Evolutionary conservation across 495 filamentous ascomycete species (phyloP).

Genomic region (Neurospora discreta): DNA sequence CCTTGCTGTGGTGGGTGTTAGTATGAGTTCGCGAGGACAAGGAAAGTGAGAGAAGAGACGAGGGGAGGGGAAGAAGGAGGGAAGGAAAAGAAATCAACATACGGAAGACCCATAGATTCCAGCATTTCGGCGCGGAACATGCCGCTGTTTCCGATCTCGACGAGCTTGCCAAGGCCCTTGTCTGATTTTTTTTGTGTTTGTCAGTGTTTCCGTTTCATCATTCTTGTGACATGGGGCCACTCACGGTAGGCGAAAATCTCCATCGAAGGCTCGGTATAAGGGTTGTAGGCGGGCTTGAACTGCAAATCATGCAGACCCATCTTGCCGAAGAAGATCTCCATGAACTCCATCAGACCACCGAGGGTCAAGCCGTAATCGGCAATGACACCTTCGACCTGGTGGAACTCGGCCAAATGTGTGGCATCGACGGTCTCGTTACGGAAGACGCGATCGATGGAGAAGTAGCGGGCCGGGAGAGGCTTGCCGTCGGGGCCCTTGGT

Average conservation of each 20-base stretch:
- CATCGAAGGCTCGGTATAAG: constrained; percentile 96
- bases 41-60: no score
- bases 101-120: constrained; percentile 66
- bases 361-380: constrained; percentile 87
- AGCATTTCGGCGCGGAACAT: constrained; percentile 99
- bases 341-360: constrained; percentile 90
- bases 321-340: constrained; percentile 90
- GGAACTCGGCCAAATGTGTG: constrained; percentile 95
- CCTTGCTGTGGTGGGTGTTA: constrained; percentile 28
- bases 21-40: neutral
- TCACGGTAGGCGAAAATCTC: constrained; percentile 79
- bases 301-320: constrained; percentile 83
- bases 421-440: constrained; percentile 79
- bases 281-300: constrained; percentile 98
- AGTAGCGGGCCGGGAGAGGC: constrained; percentile 70
- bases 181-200: neutral
- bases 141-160: constrained; percentile 95
- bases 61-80: neutral
- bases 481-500: constrained; percentile 40
- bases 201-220: neutral
- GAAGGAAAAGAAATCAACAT: neutral
- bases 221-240: neutral
- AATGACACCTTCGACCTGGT: constrained; percentile 97
- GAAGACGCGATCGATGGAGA: constrained; percentile 97
- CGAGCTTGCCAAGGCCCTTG: constrained; percentile 77